Percentiles rank a stretch among this genome's conserved stretches.
These are phyloP conservation scores for Microglena sp. DNA, from an alignment of 139 green algal genomes.

Conservation along the genomic window DNA sequence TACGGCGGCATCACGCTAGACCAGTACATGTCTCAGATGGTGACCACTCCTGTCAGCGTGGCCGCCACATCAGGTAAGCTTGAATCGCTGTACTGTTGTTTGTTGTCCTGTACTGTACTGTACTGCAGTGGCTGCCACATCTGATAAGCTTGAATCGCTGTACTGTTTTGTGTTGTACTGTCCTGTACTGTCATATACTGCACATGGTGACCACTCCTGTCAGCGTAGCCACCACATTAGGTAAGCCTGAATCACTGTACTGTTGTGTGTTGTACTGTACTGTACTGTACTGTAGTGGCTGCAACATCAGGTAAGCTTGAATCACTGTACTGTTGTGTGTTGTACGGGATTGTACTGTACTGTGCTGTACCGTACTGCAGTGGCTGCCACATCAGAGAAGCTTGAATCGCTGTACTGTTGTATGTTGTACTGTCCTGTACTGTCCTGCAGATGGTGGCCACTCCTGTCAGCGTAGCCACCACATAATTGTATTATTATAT, in stretches of 20 bases:
- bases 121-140: too few species aligned
- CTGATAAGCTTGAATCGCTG: too few species aligned
- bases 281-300: too few species aligned
- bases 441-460: too few species aligned
- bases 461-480: too few species aligned
- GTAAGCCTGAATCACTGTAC: too few species aligned
- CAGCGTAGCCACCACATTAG: constrained; percentile 18
- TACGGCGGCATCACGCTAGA: constrained; percentile 23
- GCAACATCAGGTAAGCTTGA: too few species aligned
- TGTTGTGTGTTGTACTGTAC: neutral
- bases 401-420: too few species aligned
- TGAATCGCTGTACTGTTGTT: too few species aligned
- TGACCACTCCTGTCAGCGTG: constrained; percentile 24
- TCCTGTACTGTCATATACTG: constrained; percentile 26
- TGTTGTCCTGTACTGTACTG: too few species aligned
- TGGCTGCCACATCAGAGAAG: constrained; percentile 20
- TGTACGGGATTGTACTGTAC: constrained; percentile 25
- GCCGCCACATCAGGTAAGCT: constrained; percentile 22
- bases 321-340: too few species aligned
- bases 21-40: constrained; percentile 25
- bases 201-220: constrained; percentile 28
- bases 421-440: neutral
- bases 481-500: constrained; percentile 33
- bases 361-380: constrained; percentile 20
- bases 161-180: too few species aligned